Percentiles rank a stretch among this genome's conserved stretches.
Conservation (phyloP, 306 rosid species). For the Elaeagnus macrophylla region DNA sequence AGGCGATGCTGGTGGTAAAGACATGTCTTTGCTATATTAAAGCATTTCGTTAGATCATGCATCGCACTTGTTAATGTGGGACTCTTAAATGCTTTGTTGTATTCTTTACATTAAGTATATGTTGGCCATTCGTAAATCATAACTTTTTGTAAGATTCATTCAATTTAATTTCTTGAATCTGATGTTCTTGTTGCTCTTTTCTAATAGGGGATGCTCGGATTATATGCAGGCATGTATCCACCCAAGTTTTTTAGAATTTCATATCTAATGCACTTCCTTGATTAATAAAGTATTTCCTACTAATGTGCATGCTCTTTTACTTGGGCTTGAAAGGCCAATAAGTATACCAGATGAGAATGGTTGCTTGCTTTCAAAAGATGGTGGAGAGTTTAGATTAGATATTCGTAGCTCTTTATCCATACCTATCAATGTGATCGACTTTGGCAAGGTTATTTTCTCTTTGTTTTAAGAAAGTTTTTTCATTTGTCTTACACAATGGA, state of each 20-base stretch:
- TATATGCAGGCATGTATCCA: conserved; percentile 43
- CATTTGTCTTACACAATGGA: neutral
- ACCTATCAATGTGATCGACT: conserved; percentile 43
- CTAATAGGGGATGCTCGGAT: conserved; percentile 45
- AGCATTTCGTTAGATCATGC: neutral
- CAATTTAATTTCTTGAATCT: conserved; percentile 8
- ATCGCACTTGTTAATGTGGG: neutral
- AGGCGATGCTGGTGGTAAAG: conserved; percentile 63
- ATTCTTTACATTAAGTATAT: neutral
- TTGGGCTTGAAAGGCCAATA: conserved; percentile 35
- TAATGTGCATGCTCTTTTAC: neutral
- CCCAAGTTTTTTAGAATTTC: neutral
- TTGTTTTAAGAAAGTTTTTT: neutral
- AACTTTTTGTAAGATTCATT: neutral
- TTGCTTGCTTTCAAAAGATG: conserved; percentile 22
- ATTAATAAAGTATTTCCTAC: neutral
- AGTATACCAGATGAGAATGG: conserved; percentile 32
- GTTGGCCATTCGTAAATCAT: neutral
- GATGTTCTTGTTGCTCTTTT: conserved; percentile 1
- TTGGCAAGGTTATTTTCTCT: conserved; percentile 32
- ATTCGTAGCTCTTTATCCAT: conserved; percentile 35
- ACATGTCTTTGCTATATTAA: neutral
- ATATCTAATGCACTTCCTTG: neutral
- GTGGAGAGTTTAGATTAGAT: conserved; percentile 27
- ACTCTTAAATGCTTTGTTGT: neutral